Evolutionary conservation across 2,329 filamentous ascomycete species (phyloP).

Genomic region (Cadophora gregata): DNA sequence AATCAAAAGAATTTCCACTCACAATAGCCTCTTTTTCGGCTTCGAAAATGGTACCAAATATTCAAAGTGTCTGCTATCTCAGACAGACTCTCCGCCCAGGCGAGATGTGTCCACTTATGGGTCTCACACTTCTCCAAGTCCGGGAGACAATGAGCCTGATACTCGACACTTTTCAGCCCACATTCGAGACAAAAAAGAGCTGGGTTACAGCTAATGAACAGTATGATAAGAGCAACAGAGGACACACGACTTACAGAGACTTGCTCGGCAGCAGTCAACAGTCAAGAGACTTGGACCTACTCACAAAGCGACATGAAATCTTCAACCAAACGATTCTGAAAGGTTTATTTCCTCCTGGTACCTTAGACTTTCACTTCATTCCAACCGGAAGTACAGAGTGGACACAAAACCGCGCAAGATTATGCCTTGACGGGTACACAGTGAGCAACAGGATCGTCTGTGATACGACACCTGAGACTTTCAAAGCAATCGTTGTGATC

Average conservation of each 20-base stretch:
- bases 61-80: not conserved
- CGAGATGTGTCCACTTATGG: not conserved
- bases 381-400: not conserved
- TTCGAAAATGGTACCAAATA: not conserved
- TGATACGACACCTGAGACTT: not conserved
- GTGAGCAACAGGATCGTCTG: not conserved
- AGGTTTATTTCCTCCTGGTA: not conserved
- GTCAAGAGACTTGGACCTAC: not conserved
- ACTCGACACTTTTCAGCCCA: not conserved
- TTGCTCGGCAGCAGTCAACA: not conserved
- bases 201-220: not conserved
- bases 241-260: not conserved
- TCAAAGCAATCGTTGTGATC: not conserved
- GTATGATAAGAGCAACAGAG: not conserved
- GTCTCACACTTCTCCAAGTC: not conserved
- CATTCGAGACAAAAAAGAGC: not conserved
- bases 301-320: not conserved
- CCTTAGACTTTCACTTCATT: not conserved
- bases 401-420: not conserved
- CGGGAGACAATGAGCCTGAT: not conserved
- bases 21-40: not conserved
- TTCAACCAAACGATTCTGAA: not conserved
- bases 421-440: not conserved
- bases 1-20: not conserved
- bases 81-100: not conserved